Evolutionary conservation across 352 stramenopile species (phyloP).

Genomic region (Globisporangium nodosum): DNA sequence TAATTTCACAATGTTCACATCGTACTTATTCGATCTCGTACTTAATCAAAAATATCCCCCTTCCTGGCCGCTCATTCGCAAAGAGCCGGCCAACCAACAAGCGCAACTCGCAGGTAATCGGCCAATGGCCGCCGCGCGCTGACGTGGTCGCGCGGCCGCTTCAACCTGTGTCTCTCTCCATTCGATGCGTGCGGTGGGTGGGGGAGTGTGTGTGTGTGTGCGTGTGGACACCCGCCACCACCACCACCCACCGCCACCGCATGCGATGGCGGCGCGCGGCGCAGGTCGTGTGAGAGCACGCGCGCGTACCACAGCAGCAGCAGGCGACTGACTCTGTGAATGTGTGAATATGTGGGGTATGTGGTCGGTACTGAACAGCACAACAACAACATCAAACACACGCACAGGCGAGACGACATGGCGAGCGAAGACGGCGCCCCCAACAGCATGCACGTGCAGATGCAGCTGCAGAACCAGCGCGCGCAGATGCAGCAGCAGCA

Average conservation of each 20-base stretch:
- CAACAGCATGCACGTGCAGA: conserved; percentile 82
- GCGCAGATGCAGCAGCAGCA: conserved; percentile 87
- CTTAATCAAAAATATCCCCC: neutral
- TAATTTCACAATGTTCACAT: too few species aligned
- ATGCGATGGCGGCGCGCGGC: too few species aligned
- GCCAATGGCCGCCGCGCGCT: neutral
- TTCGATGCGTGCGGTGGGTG: neutral
- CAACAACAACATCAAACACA: neutral
- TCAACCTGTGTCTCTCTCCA: conserved; percentile 1
- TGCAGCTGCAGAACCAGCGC: conserved; percentile 83
- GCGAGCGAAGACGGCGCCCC: conserved; percentile 33
- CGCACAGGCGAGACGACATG: conserved; percentile 21
- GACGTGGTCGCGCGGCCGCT: neutral
- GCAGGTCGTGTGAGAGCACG: too few species aligned
- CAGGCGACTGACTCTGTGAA: too few species aligned
- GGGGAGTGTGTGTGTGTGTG: too few species aligned
- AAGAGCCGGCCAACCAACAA: neutral
- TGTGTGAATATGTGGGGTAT: neutral
- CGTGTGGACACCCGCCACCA: too few species aligned
- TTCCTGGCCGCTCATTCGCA: neutral
- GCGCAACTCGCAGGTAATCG: neutral
- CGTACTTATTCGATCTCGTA: neutral
- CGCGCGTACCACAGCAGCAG: too few species aligned
- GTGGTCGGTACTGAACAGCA: neutral
- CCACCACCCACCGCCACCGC: too few species aligned